These are phyloP conservation scores for Austroboletus novae-zelandiae DNA, from an alignment of 1,284 basidiomycete genomes.

Conservation along the genomic window DNA sequence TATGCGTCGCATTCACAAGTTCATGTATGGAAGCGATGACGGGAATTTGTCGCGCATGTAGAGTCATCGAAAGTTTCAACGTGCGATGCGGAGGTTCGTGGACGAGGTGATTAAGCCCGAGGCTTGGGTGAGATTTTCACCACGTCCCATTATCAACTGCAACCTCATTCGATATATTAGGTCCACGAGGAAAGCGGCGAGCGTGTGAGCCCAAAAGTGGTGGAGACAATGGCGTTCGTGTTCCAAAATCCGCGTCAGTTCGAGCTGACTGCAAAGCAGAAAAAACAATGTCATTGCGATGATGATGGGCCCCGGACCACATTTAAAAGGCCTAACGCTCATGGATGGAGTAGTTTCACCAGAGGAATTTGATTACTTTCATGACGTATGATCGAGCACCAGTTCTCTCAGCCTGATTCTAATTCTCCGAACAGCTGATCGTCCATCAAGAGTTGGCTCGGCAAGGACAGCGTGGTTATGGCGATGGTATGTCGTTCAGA, in stretches of 20 bases:
- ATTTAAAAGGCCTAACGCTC: no score
- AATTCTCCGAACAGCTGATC: slow-evolving; percentile 25
- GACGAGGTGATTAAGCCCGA: slow-evolving; percentile 43
- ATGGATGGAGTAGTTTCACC: no score
- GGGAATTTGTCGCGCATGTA: slow-evolving; percentile 5
- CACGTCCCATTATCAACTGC: neutral
- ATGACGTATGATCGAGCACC: no score
- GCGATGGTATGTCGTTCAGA: slow-evolving; percentile 37
- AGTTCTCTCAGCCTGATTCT: neutral
- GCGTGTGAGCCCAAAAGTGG: slow-evolving; percentile 41
- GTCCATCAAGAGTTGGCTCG: slow-evolving; percentile 71
- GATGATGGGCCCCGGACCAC: no score
- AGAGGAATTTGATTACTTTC: no score
- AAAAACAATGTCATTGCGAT: no score
- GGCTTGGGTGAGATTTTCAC: slow-evolving; percentile 31
- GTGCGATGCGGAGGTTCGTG: slow-evolving; percentile 38
- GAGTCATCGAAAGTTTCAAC: slow-evolving; percentile 41
- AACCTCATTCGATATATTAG: slow-evolving; percentile 20
- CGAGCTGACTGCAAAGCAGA: no score
- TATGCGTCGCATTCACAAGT: neutral
- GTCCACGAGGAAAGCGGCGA: slow-evolving; percentile 57
- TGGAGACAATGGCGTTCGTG: slow-evolving; percentile 33
- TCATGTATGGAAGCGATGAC: neutral
- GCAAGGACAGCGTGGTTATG: slow-evolving; percentile 41
- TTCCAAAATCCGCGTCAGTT: neutral